Evolutionary conservation across 1,284 basidiomycete genomes (phyloP), one percentile per base, ranked within the genome.

Genomic region (Malassezia psittaci): DNA sequence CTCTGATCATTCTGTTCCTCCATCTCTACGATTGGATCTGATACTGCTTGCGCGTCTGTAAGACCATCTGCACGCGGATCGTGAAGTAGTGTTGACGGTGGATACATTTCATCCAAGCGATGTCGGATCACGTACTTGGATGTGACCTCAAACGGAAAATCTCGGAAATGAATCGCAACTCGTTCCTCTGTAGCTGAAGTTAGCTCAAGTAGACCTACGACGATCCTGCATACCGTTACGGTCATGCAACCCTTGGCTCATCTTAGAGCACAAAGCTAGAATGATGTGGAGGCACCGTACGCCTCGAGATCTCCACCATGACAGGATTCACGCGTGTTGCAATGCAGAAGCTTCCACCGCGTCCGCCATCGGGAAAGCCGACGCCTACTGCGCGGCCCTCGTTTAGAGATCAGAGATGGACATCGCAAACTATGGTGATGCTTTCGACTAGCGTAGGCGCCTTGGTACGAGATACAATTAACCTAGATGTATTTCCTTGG

Each of bases 401-500:
- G 32, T 47, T 21, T 33, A 19, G 16, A 18, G 38, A 52, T 12
- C 55, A 57, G 37, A 32, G 16, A 5, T 57, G 55, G 55, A 48
- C 55, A 11, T 39, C 49, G 15, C 48, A 42, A 16, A 57, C 55
- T 4, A 51, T 57, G 50, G 19, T 57, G 12, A 18, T 42, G 8
- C 46, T 57, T 15, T 57, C 55, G 15, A 57, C 55, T 2, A 32
- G 36, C 15, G 55, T 57, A 13, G 55, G 55, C 24, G 13, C 45
- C 9, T 12, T 48, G 29, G 55, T 57, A 52, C 35, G 50, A 37
- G 16, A 29, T 15, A 18, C 19, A 36, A 33, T 18, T 32, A 3
- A 34, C 36, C 13, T 24, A 52, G 55, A 52, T 42, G 45, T 57
- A 41, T 24, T 41, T 35, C 24, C 15, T 57, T 11, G 55, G 55